phyloP scores from a whole-genome alignment of 768 basidiomycete species.

The Agaricus blazei region DNA sequence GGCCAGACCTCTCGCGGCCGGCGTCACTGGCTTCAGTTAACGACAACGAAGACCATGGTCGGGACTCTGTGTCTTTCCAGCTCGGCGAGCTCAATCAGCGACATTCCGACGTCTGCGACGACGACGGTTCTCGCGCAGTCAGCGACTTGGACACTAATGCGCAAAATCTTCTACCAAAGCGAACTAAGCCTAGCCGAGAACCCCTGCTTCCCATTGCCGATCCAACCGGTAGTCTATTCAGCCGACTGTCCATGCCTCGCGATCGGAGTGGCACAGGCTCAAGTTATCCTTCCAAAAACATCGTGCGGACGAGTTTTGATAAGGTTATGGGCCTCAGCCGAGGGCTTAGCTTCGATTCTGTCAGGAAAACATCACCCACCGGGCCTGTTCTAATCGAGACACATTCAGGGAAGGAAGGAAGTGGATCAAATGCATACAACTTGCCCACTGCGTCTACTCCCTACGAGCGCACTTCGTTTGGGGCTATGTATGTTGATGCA shows the following conservation, averaged over 20 bases:
- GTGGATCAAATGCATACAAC: conserved; percentile 28
- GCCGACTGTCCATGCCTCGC: conserved; percentile 20
- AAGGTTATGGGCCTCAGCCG: conserved; percentile 48
- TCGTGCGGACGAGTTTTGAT: conserved; percentile 58
- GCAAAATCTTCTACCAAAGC: conserved; percentile 20
- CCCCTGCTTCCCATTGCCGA: conserved; percentile 55
- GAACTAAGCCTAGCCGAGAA: conserved; percentile 64
- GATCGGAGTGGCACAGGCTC: conserved; percentile 20
- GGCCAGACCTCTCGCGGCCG: conserved; percentile 36
- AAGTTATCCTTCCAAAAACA: conserved; percentile 17
- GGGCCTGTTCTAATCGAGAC: conserved; percentile 17
- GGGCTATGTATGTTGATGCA: not conserved
- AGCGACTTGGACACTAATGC: conserved; percentile 22
- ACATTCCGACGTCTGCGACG: conserved; percentile 16
- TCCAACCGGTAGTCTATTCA: conserved; percentile 20
- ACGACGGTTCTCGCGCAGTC: conserved; percentile 18
- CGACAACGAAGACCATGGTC: conserved; percentile 12
- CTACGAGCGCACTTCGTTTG: conserved; percentile 14
- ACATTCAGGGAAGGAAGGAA: conserved; percentile 21
- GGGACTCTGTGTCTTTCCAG: conserved; percentile 21
- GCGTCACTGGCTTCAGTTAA: conserved; percentile 28
- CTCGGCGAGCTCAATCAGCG: conserved; percentile 9
- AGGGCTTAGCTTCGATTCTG: conserved; percentile 49
- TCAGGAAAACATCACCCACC: conserved; percentile 25
- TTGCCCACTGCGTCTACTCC: conserved; percentile 12